phyloP scores from a whole-genome alignment of 495 filamentous ascomycete species.

The Glarea lozoyensis region DNA sequence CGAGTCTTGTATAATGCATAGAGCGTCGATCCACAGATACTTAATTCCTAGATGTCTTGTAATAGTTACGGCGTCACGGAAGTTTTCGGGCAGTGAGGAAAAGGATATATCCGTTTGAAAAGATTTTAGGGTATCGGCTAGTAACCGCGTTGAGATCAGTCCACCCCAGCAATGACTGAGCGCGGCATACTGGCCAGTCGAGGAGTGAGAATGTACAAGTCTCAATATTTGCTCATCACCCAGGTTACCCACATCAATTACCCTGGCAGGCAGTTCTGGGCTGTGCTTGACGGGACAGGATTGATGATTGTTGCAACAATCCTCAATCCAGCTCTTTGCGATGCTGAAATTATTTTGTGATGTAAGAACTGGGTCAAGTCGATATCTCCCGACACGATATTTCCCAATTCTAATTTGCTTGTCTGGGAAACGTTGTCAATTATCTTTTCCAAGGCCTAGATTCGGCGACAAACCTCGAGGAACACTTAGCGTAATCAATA shows the following conservation, averaged over 20 bases:
- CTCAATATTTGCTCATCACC: not conserved
- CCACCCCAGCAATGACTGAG: slow-evolving; percentile 1
- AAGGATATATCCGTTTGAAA: not conserved
- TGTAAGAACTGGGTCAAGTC: not conserved
- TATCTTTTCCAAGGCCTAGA: not conserved
- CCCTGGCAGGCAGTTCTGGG: not conserved
- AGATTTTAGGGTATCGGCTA: not conserved
- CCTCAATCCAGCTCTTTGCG: not conserved
- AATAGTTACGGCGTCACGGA: not conserved
- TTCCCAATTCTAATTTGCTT: not conserved
- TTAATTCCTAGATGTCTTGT: not conserved
- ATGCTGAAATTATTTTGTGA: not conserved
- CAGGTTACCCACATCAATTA: not conserved
- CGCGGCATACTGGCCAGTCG: not conserved
- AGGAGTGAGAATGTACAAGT: not conserved
- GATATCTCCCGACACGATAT: not conserved
- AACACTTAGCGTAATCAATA: not conserved
- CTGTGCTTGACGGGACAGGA: not conserved
- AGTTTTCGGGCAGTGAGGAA: not conserved
- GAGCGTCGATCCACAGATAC: slow-evolving; percentile 12
- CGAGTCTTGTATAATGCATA: slow-evolving; percentile 27
- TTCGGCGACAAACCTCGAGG: not conserved
- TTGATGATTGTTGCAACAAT: not conserved
- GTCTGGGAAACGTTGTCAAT: not conserved
- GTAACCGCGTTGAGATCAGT: not conserved